Evolutionary conservation across 148 eudicot genomes (phyloP), one percentile per base, ranked within the genome.

Genomic region (Linanthus parryae): DNA sequence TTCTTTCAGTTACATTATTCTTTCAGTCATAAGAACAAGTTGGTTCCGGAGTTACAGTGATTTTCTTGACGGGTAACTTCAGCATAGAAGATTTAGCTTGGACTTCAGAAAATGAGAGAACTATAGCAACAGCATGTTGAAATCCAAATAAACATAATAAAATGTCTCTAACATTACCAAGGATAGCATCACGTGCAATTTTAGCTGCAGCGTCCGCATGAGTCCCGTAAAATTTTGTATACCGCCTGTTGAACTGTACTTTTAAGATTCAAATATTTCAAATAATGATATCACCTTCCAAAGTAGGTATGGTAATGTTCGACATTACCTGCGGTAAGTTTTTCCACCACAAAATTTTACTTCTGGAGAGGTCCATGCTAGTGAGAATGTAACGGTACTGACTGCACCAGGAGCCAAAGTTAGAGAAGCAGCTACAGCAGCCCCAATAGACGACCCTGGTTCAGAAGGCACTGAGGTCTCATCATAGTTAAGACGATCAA

Each of bases 281-380:
- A 5, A 2, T 11, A 9, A 21, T 16, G 23, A 33, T 18, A 46
- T 26, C 22, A 51, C 13, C 5, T 7, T 26, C 3, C 22, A 16
- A 38, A 1, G 42, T 36, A 31, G 39, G 34, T 59, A 36, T 29
- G 34, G 41, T 18, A 3, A 25, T 23, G n/a, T 27, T 0, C 23
- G 25, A 50, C 21, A 58, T 64, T 47, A 16, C 98, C 96, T 69
- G 61, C 71, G 77, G 58, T 92, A 87, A 26, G 85, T 84, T 73
- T 75, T 85, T 51, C 82, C 94, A 65, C 62, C 71, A 5, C 63
- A 60, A 64, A 92, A 92, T 44, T 65, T 77, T 42, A 77, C 81
- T 58, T 92, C 82, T 24, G 98, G 90, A 63, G 90, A 92, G 61
- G 80, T 88, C 98, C 98, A 92, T 57, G 98, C 83, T 56, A 92